Conservation (phyloP, 139 green algal species). For the Chlorella sp. region DNA sequence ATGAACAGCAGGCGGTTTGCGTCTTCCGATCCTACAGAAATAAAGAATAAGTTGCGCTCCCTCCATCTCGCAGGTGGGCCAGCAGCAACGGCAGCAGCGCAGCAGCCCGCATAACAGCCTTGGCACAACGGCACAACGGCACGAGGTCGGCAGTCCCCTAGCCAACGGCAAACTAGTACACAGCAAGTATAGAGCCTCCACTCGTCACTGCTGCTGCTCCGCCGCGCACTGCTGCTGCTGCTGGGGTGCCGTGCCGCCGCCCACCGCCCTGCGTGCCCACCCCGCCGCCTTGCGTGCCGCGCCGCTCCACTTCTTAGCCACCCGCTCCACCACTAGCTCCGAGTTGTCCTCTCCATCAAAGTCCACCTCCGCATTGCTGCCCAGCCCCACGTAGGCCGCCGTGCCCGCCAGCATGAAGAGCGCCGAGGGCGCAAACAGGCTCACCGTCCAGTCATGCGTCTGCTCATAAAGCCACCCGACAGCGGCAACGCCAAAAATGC, state of each 20-base stretch:
- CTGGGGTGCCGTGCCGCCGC: no score
- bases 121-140: background rate
- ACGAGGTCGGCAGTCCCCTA: background rate
- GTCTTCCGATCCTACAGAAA: no score
- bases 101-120: no score
- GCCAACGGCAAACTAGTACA: no score
- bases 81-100: no score
- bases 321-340: background rate
- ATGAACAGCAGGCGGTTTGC: no score
- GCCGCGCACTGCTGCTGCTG: no score
- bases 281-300: background rate
- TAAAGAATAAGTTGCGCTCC: no score
- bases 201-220: background rate
- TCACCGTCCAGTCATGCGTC: constrained; percentile 64
- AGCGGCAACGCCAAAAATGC: constrained; percentile 80
- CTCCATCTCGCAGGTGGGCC: no score
- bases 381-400: background rate
- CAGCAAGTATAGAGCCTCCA: background rate
- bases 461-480: constrained; percentile 59
- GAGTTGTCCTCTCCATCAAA: background rate
- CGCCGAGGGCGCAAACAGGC: constrained; percentile 76
- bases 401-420: constrained; percentile 12
- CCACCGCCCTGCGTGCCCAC: no score
- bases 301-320: background rate
- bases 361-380: background rate